phyloP scores from a whole-genome alignment of 176 grass and related monocot species.

The Phoenix dactylifera region DNA sequence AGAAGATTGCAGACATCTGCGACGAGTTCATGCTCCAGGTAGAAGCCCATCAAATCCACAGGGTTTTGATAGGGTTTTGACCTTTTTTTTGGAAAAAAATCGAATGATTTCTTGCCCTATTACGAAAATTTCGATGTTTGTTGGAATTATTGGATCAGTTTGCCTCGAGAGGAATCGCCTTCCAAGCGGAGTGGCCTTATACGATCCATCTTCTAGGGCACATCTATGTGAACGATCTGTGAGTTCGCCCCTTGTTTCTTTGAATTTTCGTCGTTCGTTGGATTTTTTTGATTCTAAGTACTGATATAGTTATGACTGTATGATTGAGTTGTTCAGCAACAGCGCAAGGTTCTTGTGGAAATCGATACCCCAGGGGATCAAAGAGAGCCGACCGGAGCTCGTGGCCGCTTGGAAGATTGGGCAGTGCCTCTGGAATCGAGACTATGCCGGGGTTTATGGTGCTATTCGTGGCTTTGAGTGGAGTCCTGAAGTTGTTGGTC shows the following conservation, averaged over 20 bases:
- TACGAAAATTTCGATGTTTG: no score
- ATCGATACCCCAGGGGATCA: constrained; percentile 58
- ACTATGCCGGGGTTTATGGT: constrained; percentile 55
- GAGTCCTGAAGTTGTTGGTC: constrained; percentile 41
- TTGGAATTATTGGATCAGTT: constrained; percentile 21
- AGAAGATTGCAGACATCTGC: constrained; percentile 40
- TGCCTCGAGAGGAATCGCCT: constrained; percentile 34
- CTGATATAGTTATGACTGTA: background rate
- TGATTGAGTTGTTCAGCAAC: constrained; percentile 37
- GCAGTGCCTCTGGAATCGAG: constrained; percentile 79
- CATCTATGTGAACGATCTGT: constrained; percentile 71
- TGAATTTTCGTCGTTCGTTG: background rate
- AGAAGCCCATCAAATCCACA: background rate
- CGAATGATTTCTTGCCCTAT: no score
- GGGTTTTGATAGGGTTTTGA: constrained; percentile 10
- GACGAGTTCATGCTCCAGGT: constrained; percentile 68
- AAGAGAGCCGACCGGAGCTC: constrained; percentile 64
- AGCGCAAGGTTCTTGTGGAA: constrained; percentile 85
- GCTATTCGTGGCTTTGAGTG: constrained; percentile 51
- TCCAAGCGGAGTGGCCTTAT: constrained; percentile 79
- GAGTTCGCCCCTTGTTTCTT: background rate
- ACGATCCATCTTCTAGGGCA: constrained; percentile 74
- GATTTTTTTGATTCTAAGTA: background rate
- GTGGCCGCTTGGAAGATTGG: constrained; percentile 65
- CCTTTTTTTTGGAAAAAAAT: background rate